Percentiles rank a stretch among this genome's conserved stretches.
These are phyloP conservation scores for Astraeus odoratus DNA, from an alignment of 768 basidiomycete genomes.

Conservation along the genomic window DNA sequence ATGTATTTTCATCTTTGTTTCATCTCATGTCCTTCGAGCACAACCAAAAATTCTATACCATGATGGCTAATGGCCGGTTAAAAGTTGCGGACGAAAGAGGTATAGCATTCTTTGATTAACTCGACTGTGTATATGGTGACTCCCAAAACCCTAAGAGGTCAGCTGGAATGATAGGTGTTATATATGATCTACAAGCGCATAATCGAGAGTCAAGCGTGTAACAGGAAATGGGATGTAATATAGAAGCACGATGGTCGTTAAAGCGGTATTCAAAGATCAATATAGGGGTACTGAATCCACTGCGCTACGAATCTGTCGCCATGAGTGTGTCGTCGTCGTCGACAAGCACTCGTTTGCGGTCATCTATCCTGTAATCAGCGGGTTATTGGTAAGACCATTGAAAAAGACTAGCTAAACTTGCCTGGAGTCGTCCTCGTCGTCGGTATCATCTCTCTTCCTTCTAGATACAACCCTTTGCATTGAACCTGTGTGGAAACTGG, in stretches of 20 bases:
- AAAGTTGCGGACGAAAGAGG: too few relatives aligned
- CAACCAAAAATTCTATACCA: too few relatives aligned
- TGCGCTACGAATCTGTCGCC: constrained; percentile 22
- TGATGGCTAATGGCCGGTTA: too few relatives aligned
- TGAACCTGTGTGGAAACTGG: constrained; percentile 42
- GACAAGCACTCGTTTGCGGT: constrained; percentile 37
- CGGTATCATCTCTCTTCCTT: constrained; percentile 71
- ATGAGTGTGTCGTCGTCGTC: constrained; percentile 31
- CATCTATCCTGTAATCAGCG: constrained; percentile 21
- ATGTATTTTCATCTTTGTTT: neutral
- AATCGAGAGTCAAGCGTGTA: neutral
- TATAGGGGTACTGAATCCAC: neutral
- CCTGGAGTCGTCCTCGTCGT: constrained; percentile 52
- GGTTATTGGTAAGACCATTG: neutral
- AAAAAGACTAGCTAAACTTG: constrained; percentile 10
- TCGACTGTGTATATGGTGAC: too few relatives aligned
- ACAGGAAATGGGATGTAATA: neutral
- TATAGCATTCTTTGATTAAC: too few relatives aligned
- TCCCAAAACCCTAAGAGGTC: too few relatives aligned
- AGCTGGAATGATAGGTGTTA: too few relatives aligned
- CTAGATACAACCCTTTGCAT: constrained; percentile 39
- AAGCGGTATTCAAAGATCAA: neutral
- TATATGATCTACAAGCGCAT: neutral
- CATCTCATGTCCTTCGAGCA: neutral
- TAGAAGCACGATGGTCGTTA: neutral